Evolutionary conservation across 2,329 filamentous ascomycete species (phyloP).

Genomic region (Nigrospora oryzae): DNA sequence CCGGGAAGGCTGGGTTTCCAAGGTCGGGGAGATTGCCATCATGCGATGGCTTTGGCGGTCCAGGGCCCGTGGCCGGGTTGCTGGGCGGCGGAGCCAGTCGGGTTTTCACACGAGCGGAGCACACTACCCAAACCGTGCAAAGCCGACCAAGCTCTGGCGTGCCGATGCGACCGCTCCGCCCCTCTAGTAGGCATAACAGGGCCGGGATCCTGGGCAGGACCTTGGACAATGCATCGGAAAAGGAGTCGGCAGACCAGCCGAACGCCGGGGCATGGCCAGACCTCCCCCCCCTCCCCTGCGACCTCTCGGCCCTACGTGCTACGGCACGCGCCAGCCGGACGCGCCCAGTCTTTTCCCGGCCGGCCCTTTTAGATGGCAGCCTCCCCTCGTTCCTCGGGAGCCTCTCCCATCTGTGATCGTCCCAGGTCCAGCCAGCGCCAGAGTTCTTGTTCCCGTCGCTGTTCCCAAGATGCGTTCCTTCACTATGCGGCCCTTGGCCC

Average conservation of each 20-base stretch:
- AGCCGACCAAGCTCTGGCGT: neutral
- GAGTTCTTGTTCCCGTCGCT: constrained; percentile 9
- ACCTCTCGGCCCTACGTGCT: too few relatives aligned
- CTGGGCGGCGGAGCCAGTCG: neutral
- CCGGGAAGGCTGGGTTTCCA: neutral
- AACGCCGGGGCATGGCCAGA: too few relatives aligned
- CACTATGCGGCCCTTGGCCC: constrained; percentile 11
- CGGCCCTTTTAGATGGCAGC: constrained; percentile 6
- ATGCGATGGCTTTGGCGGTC: too few relatives aligned
- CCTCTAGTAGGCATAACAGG: too few relatives aligned
- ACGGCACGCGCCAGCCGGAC: neutral
- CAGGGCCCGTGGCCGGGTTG: too few relatives aligned
- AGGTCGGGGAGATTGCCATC: neutral
- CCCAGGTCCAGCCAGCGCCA: constrained; percentile 7
- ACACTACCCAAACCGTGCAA: neutral
- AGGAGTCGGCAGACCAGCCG: too few relatives aligned
- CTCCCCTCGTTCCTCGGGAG: neutral
- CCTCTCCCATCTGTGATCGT: neutral
- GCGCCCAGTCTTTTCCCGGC: neutral
- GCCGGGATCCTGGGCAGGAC: too few relatives aligned
- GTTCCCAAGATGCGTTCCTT: constrained; percentile 12
- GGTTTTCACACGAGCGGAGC: neutral
- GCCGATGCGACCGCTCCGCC: too few relatives aligned
- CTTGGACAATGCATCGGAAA: too few relatives aligned
- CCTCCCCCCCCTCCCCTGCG: too few relatives aligned